Evolutionary conservation across 202 grass and related monocot genomes (phyloP).

Genomic region (Schoenoplectus triqueter): DNA sequence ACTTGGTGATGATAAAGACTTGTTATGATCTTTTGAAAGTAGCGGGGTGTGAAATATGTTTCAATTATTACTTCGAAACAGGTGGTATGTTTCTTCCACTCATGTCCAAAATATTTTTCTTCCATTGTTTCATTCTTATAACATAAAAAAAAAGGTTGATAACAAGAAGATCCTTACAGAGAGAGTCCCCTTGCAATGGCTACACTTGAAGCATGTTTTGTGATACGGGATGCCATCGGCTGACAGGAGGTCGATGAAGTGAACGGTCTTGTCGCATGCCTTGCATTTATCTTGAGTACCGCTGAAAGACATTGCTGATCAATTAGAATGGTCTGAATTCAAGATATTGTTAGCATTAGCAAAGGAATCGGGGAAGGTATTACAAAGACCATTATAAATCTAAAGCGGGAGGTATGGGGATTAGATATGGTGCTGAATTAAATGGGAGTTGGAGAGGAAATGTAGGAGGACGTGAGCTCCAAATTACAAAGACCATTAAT

Average conservation of each 20-base stretch:
- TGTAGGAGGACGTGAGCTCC: slow-evolving; percentile 25
- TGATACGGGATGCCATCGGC: slow-evolving; percentile 85
- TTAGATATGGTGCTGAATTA: slow-evolving; percentile 15
- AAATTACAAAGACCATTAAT: slow-evolving; percentile 10
- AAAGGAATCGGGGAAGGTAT: background rate
- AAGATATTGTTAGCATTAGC: slow-evolving; percentile 10
- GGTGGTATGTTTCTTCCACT: no score
- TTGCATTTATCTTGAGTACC: slow-evolving; percentile 95
- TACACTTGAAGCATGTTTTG: slow-evolving; percentile 99
- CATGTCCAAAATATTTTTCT: no score
- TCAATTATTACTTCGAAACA: no score
- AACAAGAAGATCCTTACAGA: slow-evolving; percentile 47
- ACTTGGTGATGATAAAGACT: no score
- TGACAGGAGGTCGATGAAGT: slow-evolving; percentile 90
- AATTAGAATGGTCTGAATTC: slow-evolving; percentile 1
- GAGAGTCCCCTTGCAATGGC: slow-evolving; percentile 93
- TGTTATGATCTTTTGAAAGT: no score
- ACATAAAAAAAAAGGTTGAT: background rate
- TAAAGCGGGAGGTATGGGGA: background rate
- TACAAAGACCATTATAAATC: background rate
- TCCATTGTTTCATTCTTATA: no score
- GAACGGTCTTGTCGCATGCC: slow-evolving; percentile 91
- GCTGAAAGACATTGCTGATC: slow-evolving; percentile 85
- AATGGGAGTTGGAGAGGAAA: slow-evolving; percentile 27
- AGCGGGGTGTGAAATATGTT: no score